Percentiles rank a stretch among this genome's conserved stretches.
Conservation (phyloP, 257 asterid genomes). For the Solanum habrochaites region DNA sequence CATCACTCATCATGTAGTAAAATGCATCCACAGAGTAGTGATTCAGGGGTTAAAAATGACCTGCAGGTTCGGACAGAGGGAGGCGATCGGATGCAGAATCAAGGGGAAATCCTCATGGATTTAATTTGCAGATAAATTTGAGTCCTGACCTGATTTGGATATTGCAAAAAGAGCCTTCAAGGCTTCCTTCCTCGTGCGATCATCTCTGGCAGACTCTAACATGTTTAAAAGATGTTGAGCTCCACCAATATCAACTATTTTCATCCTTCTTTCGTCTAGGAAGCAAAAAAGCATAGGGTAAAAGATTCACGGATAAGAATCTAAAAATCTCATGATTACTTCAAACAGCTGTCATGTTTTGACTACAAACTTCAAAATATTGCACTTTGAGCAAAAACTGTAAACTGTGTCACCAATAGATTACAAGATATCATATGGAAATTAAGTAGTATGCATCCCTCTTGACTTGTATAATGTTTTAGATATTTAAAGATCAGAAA, state of each 20-base stretch:
- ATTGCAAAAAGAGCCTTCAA: conserved; percentile 83
- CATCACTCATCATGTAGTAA: neutral
- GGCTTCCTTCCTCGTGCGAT: conserved; percentile 71
- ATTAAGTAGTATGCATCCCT: neutral
- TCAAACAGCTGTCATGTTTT: neutral
- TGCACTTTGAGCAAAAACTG: conserved; percentile 1
- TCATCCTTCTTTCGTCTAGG: conserved; percentile 73
- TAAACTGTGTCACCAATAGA: neutral
- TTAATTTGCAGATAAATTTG: neutral
- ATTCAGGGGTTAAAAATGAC: neutral
- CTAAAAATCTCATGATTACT: neutral
- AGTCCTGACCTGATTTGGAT: conserved; percentile 64
- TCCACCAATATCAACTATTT: conserved; percentile 67
- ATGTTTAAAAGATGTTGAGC: conserved; percentile 43
- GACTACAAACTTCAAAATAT: neutral
- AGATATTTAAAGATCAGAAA: neutral
- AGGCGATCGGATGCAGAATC: neutral
- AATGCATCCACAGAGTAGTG: neutral
- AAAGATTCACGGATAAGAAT: neutral
- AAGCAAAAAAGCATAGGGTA: neutral
- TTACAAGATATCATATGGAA: neutral
- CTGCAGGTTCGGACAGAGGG: neutral
- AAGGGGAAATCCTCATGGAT: neutral
- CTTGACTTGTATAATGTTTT: neutral
- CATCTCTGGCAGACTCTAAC: conserved; percentile 81